Evolutionary conservation across 192 early-diverging fungal genomes (phyloP).

Genomic region (Rhizoclosmatium sp.): DNA sequence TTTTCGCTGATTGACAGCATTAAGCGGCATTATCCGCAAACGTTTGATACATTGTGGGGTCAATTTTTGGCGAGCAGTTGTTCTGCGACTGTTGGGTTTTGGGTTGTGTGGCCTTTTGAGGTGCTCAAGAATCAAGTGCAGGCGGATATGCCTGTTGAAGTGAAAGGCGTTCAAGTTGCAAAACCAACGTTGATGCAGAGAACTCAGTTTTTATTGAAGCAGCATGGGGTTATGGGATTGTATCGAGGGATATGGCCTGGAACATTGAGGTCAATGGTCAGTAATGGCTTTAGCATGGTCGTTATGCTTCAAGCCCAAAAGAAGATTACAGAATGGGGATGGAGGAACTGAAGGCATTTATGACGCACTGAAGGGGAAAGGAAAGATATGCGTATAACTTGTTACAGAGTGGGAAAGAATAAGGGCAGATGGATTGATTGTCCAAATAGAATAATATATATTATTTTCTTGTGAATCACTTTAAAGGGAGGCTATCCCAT

Average conservation of each 20-base stretch:
- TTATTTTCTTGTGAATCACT: too few species aligned
- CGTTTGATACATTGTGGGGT: slow-evolving; percentile 8
- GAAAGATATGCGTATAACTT: too few species aligned
- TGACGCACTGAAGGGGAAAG: not conserved
- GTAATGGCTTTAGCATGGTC: slow-evolving; percentile 11
- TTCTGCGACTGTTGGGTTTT: slow-evolving; percentile 18
- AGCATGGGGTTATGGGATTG: slow-evolving; percentile 13
- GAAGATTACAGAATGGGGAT: slow-evolving; percentile 25
- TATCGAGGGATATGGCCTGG: slow-evolving; percentile 26
- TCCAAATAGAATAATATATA: too few species aligned
- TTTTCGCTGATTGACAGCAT: slow-evolving; percentile 24
- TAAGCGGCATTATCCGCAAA: not conserved
- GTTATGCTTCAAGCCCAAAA: slow-evolving; percentile 17
- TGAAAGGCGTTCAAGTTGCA: not conserved
- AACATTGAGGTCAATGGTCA: slow-evolving; percentile 13
- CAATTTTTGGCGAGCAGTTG: slow-evolving; percentile 11
- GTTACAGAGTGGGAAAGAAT: too few species aligned
- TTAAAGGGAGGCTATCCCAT: too few species aligned
- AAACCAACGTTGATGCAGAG: slow-evolving; percentile 6
- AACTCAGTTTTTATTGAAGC: not conserved
- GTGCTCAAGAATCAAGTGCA: slow-evolving; percentile 25
- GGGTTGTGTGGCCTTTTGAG: slow-evolving; percentile 22
- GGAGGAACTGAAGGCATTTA: slow-evolving; percentile 11
- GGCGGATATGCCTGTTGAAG: slow-evolving; percentile 8
- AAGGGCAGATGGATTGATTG: too few species aligned